Evolutionary conservation across 805 yeast genomes (phyloP).

Genomic region (Nakazawaea ernobii): DNA sequence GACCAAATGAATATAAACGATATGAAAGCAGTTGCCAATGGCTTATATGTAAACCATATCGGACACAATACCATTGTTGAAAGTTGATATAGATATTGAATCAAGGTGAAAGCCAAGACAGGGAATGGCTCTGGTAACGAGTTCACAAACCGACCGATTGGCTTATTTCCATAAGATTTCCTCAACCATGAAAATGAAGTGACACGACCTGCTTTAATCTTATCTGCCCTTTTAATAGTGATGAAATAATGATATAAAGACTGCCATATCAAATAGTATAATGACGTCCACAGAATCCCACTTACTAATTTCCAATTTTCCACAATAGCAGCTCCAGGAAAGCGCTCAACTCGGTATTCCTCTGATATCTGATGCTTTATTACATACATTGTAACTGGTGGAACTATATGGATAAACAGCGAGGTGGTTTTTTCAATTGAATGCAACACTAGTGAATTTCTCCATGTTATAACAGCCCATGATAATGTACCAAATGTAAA

Average conservation of each 20-base stretch:
- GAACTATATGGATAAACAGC: conserved; percentile 84
- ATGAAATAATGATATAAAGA: conserved; percentile 85
- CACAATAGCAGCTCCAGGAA: conserved; percentile 73
- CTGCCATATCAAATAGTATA: conserved; percentile 88
- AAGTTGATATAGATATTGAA: conserved; percentile 84
- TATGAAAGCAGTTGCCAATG: conserved; percentile 63
- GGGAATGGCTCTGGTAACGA: conserved; percentile 80
- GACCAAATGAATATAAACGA: conserved; percentile 73
- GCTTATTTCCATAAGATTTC: conserved; percentile 56
- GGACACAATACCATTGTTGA: conserved; percentile 87
- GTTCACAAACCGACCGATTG: conserved; percentile 74
- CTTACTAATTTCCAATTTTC: conserved; percentile 66
- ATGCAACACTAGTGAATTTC: conserved; percentile 88
- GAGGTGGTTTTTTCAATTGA: conserved; percentile 89
- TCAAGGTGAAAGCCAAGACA: conserved; percentile 76
- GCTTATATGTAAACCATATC: conserved; percentile 70
- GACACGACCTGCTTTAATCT: conserved; percentile 78
- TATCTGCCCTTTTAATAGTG: conserved; percentile 69
- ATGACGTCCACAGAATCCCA: conserved; percentile 73
- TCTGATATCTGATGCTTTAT: conserved; percentile 70
- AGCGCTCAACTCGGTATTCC: conserved; percentile 46
- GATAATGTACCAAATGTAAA: conserved; percentile 84
- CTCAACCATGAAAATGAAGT: conserved; percentile 86
- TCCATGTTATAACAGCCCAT: conserved; percentile 94
- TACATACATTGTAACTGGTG: conserved; percentile 83